Conservation (phyloP, 129 eudicot species). For the Artemisia tridentata region DNA sequence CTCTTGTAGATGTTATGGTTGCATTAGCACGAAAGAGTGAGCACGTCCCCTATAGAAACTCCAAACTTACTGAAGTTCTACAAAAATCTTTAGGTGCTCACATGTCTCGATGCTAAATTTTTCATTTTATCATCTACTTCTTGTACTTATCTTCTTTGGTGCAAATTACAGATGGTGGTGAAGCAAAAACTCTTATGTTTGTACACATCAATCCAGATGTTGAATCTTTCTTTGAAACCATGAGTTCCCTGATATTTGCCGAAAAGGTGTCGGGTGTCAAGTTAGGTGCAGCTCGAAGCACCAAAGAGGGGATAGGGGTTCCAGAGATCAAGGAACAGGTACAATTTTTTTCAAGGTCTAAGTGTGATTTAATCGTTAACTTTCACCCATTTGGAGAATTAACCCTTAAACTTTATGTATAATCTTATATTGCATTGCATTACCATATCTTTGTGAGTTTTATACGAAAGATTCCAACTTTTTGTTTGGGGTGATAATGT, state of each 20-base stretch:
- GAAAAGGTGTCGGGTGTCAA: slow-evolving; percentile 89
- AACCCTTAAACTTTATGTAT: background rate
- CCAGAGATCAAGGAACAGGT: slow-evolving; percentile 92
- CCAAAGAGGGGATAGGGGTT: slow-evolving; percentile 74
- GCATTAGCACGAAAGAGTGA: slow-evolving; percentile 76
- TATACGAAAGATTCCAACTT: background rate
- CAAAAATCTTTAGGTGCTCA: slow-evolving; percentile 77
- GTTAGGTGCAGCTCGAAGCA: slow-evolving; percentile 85
- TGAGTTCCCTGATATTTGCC: slow-evolving; percentile 75
- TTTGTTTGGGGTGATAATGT: slow-evolving; percentile 23
- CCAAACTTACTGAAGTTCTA: slow-evolving; percentile 85
- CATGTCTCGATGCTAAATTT: background rate
- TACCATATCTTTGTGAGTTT: background rate
- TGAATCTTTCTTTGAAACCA: slow-evolving; percentile 70
- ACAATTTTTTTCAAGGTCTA: background rate
- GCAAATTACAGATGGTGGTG: slow-evolving; percentile 60
- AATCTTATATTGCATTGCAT: background rate
- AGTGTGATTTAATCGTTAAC: no score
- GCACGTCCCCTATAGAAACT: slow-evolving; percentile 87
- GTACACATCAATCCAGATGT: slow-evolving; percentile 83
- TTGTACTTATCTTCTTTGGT: slow-evolving; percentile 11
- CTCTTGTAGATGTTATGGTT: slow-evolving; percentile 83
- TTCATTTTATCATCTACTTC: background rate
- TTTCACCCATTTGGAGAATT: no score
- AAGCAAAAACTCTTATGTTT: slow-evolving; percentile 86